A percentile compares a stretch with the other conserved stretches of the same genome.
Conservation (phyloP, 192 early-diverging fungal genomes). For the Podila clonocystis region DNA sequence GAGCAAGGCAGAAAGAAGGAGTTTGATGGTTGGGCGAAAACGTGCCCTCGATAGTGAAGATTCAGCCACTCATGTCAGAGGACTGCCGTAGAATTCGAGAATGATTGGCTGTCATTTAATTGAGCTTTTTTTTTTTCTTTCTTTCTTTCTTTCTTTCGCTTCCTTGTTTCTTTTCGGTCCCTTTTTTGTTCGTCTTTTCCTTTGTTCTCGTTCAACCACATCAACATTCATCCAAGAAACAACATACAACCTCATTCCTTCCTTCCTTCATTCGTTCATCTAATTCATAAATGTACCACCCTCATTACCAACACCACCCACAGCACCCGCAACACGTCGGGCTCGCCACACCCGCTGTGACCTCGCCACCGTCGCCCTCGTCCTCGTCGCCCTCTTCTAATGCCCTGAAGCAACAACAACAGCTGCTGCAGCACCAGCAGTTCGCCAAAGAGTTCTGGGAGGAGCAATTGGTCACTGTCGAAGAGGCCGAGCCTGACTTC, state of each 20-base stretch:
- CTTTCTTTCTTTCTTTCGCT: too few species aligned
- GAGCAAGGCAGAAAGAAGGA: too few species aligned
- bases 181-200: too few species aligned
- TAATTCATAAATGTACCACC: neutral
- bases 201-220: too few species aligned
- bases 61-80: too few species aligned
- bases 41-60: too few species aligned
- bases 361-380: neutral
- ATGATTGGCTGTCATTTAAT: too few species aligned
- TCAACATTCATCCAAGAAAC: too few species aligned
- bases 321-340: neutral
- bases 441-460: constrained; percentile 73
- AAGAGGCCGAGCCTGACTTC: constrained; percentile 87
- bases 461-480: constrained; percentile 69
- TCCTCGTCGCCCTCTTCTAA: neutral
- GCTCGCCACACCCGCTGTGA: neutral
- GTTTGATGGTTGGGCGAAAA: too few species aligned
- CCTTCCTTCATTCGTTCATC: neutral
- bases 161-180: too few species aligned
- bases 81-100: too few species aligned
- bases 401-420: constrained; percentile 1
- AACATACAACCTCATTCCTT: neutral
- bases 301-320: neutral
- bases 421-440: constrained; percentile 13
- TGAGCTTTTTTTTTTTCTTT: too few species aligned